These are phyloP conservation scores for Nakataea oryzae DNA, from an alignment of 2,329 filamentous ascomycete genomes.

Conservation along the genomic window DNA sequence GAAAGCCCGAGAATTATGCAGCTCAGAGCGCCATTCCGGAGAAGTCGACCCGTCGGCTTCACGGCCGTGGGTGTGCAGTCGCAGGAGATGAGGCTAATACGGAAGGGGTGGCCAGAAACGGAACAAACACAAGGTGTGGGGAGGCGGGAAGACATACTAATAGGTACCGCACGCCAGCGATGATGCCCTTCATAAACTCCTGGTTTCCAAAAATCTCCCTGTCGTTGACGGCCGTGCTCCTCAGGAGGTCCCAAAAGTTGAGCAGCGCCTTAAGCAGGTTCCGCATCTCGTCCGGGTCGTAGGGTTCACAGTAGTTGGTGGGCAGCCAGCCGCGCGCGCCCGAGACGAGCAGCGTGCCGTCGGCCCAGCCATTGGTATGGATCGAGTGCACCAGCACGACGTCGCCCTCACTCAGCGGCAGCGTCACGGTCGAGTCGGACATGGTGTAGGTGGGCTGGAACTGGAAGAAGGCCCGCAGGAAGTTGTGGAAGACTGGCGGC, in stretches of 20 bases:
- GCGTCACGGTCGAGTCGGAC: slow-evolving; percentile 76
- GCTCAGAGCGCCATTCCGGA: neutral
- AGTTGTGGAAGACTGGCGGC: slow-evolving; percentile 78
- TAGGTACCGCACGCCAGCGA: slow-evolving; percentile 83
- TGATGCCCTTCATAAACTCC: slow-evolving; percentile 88
- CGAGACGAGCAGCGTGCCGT: slow-evolving; percentile 79
- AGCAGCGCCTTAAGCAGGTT: slow-evolving; percentile 77
- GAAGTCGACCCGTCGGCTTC: neutral
- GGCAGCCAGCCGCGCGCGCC: slow-evolving; percentile 90
- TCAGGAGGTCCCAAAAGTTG: slow-evolving; percentile 85
- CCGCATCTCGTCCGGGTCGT: slow-evolving; percentile 79
- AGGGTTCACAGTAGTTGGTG: slow-evolving; percentile 95
- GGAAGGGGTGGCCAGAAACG: no score
- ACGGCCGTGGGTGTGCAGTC: neutral
- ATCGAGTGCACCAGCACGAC: slow-evolving; percentile 91
- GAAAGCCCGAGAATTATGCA: neutral
- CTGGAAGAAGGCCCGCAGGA: slow-evolving; percentile 85
- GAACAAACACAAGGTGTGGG: neutral
- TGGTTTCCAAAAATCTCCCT: slow-evolving; percentile 76
- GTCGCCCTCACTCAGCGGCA: slow-evolving; percentile 83
- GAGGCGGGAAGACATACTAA: slow-evolving; percentile 50
- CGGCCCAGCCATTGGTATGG: slow-evolving; percentile 97
- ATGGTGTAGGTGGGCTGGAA: slow-evolving; percentile 73
- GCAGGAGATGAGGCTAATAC: slow-evolving; percentile 2
- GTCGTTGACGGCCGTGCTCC: slow-evolving; percentile 66